These are phyloP conservation scores for Fusarium abutilonis DNA, from an alignment of 2,329 filamentous ascomycete genomes.

Conservation along the genomic window DNA sequence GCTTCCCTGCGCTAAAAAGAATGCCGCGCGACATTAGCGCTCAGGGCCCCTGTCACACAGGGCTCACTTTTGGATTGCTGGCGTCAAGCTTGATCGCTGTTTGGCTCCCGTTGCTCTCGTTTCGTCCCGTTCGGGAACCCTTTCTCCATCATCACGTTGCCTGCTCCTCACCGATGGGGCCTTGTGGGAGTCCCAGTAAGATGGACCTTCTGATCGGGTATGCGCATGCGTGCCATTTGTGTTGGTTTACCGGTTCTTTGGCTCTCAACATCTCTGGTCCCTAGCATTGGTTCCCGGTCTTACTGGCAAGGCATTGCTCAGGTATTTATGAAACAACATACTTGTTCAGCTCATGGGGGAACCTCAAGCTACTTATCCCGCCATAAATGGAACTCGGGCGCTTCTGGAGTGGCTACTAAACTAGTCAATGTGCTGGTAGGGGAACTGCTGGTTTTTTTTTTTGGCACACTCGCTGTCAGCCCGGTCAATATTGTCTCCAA, in stretches of 20 bases:
- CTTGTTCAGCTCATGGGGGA: neutral
- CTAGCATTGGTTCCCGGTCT: neutral
- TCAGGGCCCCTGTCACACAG: conserved; percentile 5
- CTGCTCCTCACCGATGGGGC: conserved; percentile 33
- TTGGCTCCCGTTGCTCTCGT: conserved; percentile 33
- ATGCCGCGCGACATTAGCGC: conserved; percentile 31
- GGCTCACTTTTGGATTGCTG: conserved; percentile 29
- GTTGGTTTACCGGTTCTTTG: neutral
- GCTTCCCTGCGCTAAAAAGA: conserved; percentile 30
- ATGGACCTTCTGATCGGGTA: conserved; percentile 14
- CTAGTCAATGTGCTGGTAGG: conserved; percentile 23
- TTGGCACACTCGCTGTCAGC: conserved; percentile 5
- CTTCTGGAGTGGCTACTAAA: conserved; percentile 1
- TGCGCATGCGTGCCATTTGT: conserved; percentile 20
- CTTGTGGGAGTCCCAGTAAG: conserved; percentile 10
- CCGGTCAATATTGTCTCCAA: neutral
- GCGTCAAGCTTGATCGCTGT: conserved; percentile 19
- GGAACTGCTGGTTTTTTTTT: conserved; percentile 10
- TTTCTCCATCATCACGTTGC: conserved; percentile 33
- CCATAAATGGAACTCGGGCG: too few relatives aligned
- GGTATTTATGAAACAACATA: neutral
- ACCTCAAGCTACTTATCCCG: neutral
- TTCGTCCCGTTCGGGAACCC: conserved; percentile 38
- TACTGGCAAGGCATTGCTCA: neutral
- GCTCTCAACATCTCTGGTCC: neutral